Evolutionary conservation across 2,329 filamentous ascomycete genomes (phyloP).

Genomic region (Furcasterigmium sp.): DNA sequence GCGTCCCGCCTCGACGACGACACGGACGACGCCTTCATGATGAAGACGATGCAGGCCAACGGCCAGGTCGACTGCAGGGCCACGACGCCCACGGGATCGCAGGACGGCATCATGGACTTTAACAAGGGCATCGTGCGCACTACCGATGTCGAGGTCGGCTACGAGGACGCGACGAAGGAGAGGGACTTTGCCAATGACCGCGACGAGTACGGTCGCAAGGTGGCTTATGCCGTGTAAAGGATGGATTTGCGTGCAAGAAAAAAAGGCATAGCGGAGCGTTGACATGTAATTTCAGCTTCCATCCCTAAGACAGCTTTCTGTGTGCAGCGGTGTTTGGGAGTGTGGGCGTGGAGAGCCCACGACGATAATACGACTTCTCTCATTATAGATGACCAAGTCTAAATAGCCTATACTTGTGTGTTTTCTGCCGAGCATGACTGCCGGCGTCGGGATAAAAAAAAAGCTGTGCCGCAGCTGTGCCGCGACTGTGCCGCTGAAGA

Average conservation of each 20-base stretch:
- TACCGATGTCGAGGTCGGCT: conserved; percentile 10
- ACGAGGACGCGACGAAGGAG: conserved; percentile 8
- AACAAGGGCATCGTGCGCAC: conserved; percentile 12
- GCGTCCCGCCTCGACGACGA: conserved; percentile 8
- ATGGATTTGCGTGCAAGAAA: background rate
- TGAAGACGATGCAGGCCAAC: conserved; percentile 12
- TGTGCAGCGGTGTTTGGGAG: too few species aligned
- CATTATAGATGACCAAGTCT: too few species aligned
- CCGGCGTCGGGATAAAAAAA: too few species aligned
- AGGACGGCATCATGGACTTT: conserved; percentile 11
- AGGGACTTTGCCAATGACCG: background rate
- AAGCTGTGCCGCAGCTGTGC: too few species aligned
- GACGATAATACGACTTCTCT: too few species aligned
- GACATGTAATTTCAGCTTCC: too few species aligned
- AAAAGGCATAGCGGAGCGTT: too few species aligned
- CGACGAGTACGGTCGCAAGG: conserved; percentile 4
- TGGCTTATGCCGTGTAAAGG: conserved; percentile 8
- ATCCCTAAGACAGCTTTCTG: too few species aligned
- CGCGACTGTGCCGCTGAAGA: too few species aligned
- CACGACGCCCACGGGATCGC: conserved; percentile 10
- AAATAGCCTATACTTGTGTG: background rate
- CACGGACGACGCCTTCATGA: conserved; percentile 8
- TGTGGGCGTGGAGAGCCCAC: too few species aligned
- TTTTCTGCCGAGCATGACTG: too few species aligned
- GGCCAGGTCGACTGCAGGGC: conserved; percentile 7